Evolutionary conservation across 306 rosid genomes (phyloP), one percentile per base, ranked within the genome.

Genomic region (Geum urbanum): DNA sequence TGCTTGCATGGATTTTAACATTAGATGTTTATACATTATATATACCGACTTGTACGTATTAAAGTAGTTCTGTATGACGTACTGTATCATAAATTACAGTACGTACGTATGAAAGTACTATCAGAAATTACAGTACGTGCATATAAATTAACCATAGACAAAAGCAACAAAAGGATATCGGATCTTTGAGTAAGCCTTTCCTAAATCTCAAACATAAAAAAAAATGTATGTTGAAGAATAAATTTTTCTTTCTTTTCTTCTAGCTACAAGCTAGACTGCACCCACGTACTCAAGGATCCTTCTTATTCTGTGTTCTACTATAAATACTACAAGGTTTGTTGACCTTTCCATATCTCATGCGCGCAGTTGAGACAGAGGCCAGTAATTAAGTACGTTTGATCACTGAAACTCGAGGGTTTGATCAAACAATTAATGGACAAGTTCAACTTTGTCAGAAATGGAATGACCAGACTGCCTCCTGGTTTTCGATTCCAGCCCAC

Each of bases 401-500:
- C 51, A 66, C 18, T 19, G 49, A 49, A 11, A 58, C 19, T 58
- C 0, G 13, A 45, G 8, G 24, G 52, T 7, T 16, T 5, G 19
- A 4, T 66, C 8, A 43, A 32, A 72, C 39, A 18, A 27, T 2
- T 1, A 27, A 92, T 81, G 91, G 84, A 83, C 37, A 88, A 83
- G 87, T 56, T 75, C 48, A 80, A 81, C 55, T 75, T 76, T 74
- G 74, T 84, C 39, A 85, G 78, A 76, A 61, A 84, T 76, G 96
- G 96, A 74, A 69, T 75, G 48, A 80, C 82, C 57, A 86, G 87
- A 83, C 76, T 91, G 76, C 99, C 97, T 24, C 99, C 99, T 19
- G 99, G 99, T 11, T 94, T 94, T 70, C 88, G 99, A 4, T 94
- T 94, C 71, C 87, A 94, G 79, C 99, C 99, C 27, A 94, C 97